Conservation (phyloP, 768 basidiomycete genomes). For the Psilocybe subaeruginosa region DNA sequence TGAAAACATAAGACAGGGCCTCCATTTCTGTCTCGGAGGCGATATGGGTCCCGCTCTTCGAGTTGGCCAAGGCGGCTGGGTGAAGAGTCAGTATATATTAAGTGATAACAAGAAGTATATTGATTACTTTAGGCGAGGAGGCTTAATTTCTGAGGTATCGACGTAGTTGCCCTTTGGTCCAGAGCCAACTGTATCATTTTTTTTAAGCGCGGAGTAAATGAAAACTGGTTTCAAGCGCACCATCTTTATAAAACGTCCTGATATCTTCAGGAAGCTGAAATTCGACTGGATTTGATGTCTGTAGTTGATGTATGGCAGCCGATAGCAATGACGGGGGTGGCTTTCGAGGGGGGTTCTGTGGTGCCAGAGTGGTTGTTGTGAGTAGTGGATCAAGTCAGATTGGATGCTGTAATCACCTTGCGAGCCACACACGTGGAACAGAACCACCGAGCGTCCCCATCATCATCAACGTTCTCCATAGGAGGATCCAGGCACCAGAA, state of each 20-base stretch:
- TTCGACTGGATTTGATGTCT: conserved; percentile 73
- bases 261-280: conserved; percentile 89
- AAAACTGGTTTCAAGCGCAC: conserved; percentile 45
- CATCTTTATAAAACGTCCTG: conserved; percentile 82
- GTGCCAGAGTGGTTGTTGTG: conserved; percentile 20
- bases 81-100: conserved; percentile 14
- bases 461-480: conserved; percentile 77
- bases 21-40: conserved; percentile 84
- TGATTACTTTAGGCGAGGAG: conserved; percentile 78
- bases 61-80: conserved; percentile 80
- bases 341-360: conserved; percentile 70
- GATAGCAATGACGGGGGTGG: conserved; percentile 69
- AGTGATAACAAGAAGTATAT: conserved; percentile 6
- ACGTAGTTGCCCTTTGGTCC: conserved; percentile 83
- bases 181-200: conserved; percentile 61
- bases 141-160: conserved; percentile 76
- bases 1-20: conserved; percentile 87
- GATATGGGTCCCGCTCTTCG: conserved; percentile 90
- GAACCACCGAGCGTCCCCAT: conserved; percentile 85
- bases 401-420: conserved; percentile 51
- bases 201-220: conserved; percentile 10
- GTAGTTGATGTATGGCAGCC: conserved; percentile 71
- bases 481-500: conserved; percentile 97
- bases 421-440: conserved; percentile 72
- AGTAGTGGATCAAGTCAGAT: conserved; percentile 18